A percentile compares a stretch with the other conserved stretches of the same genome.
These are phyloP conservation scores for Crithidia acanthocephali DNA, from an alignment of 208 protist genomes.

Conservation along the genomic window DNA sequence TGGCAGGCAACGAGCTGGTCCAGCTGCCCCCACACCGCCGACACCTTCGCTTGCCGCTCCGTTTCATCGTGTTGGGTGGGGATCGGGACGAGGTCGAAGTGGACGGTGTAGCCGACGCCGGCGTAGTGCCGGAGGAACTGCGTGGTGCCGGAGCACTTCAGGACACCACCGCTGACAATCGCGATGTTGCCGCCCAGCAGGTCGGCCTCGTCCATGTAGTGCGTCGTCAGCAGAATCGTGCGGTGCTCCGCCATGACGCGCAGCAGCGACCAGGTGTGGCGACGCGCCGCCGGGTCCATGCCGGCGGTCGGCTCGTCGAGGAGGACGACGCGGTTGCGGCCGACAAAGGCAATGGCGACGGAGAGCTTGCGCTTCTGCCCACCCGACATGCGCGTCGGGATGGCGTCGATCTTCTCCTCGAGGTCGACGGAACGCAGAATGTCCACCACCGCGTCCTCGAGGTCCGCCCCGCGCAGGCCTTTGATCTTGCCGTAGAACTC, in stretches of 20 bases:
- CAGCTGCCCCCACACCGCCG: conserved; percentile 36
- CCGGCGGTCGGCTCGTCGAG: conserved; percentile 92
- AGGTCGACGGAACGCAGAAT: conserved; percentile 41
- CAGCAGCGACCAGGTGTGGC: conserved; percentile 84
- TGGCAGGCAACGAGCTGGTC: conserved; percentile 27
- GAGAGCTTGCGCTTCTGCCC: conserved; percentile 91
- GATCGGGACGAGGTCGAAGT: conserved; percentile 32
- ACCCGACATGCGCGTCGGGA: conserved; percentile 58
- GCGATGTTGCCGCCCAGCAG: conserved; percentile 90
- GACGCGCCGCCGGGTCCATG: conserved; percentile 82
- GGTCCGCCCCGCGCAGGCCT: conserved; percentile 47
- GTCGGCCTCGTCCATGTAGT: conserved; percentile 98
- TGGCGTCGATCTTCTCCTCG: conserved; percentile 29
- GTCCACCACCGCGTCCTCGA: conserved; percentile 35
- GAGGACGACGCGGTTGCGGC: conserved; percentile 71
- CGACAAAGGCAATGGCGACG: conserved; percentile 86
- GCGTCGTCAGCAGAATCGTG: conserved; percentile 87
- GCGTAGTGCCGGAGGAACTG: conserved; percentile 63
- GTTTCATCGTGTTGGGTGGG: neutral
- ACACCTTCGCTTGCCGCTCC: conserved; percentile 19
- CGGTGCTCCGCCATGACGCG: conserved; percentile 40
- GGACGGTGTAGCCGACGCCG: conserved; percentile 64
- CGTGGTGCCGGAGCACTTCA: conserved; percentile 67
- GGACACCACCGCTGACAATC: conserved; percentile 78
- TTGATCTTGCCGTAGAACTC: conserved; percentile 91